These are phyloP conservation scores for Cucumis sativus DNA, from an alignment of 306 rosid species.

Conservation along the genomic window DNA sequence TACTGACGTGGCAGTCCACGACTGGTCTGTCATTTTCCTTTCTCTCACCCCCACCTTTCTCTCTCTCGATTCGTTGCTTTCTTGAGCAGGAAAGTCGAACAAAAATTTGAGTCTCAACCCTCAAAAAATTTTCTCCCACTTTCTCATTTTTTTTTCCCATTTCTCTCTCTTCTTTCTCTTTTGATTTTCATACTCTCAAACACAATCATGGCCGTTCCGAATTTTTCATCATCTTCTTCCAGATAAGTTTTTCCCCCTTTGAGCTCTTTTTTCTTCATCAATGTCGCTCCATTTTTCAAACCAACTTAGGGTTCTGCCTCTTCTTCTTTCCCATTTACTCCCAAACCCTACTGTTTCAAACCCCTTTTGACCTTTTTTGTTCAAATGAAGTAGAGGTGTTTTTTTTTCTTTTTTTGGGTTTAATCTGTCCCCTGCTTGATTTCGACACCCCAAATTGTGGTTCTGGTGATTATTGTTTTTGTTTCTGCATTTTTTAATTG, in stretches of 20 bases:
- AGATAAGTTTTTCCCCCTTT: background rate
- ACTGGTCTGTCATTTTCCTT: conserved; percentile 8
- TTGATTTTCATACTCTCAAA: conserved; percentile 2
- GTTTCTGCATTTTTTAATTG: background rate
- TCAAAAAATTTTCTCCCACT: conserved; percentile 8
- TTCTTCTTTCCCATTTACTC: background rate
- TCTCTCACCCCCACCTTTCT: conserved; percentile 4
- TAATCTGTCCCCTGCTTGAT: background rate
- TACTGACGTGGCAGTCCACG: conserved; percentile 21
- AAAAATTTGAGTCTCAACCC: conserved; percentile 11
- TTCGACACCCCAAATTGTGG: background rate
- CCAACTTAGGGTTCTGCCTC: conserved; percentile 28
- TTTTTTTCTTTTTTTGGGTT: background rate
- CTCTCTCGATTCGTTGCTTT: conserved; percentile 39
- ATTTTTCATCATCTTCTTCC: background rate
- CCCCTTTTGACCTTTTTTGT: background rate
- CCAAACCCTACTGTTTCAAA: conserved; percentile 8
- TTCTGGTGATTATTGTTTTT: background rate
- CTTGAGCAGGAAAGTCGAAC: conserved; percentile 27
- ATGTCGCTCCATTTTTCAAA: conserved; percentile 16
- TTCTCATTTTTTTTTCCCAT: conserved; percentile 24
- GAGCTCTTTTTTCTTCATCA: conserved; percentile 7
- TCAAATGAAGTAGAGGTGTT: background rate
- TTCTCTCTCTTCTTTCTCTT: conserved; percentile 11
- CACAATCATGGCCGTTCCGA: background rate